Conservation (phyloP, 106 monocot genomes). For the Dendrobium officinale region DNA sequence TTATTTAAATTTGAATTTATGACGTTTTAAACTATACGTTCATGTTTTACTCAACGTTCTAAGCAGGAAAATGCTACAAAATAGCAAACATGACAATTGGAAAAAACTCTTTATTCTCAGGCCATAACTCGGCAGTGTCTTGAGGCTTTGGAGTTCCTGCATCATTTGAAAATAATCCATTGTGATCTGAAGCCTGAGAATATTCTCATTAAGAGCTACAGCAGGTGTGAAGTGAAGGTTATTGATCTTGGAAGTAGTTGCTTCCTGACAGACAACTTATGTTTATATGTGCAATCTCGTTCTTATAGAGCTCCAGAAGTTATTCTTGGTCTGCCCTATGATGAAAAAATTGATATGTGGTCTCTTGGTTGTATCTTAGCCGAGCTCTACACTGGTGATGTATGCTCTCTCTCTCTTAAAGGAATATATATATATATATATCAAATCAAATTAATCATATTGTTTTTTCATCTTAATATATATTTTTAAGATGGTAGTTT, state of each 20-base stretch:
- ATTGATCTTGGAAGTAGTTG: slow-evolving; percentile 99
- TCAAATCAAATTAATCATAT: background rate
- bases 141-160: slow-evolving; percentile 81
- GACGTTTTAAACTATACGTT: background rate
- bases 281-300: slow-evolving; percentile 84
- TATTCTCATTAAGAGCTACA: slow-evolving; percentile 92
- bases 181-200: slow-evolving; percentile 97
- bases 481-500: background rate
- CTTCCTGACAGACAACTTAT: slow-evolving; percentile 73
- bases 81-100: background rate
- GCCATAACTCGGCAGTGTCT: slow-evolving; percentile 77
- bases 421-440: background rate
- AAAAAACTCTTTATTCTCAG: slow-evolving; percentile 27
- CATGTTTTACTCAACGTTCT: background rate
- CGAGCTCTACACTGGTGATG: slow-evolving; percentile 90
- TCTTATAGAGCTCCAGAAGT: slow-evolving; percentile 98
- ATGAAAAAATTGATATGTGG: slow-evolving; percentile 92
- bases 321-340: slow-evolving; percentile 75
- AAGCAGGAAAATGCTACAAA: background rate
- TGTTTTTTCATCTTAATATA: background rate
- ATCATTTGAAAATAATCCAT: slow-evolving; percentile 72
- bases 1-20: background rate
- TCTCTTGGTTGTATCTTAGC: slow-evolving; percentile 91
- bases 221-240: slow-evolving; percentile 85
- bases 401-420: slow-evolving; percentile 26